Evolutionary conservation across 805 yeast genomes (phyloP).

Genomic region (Spathaspora passalidarum): DNA sequence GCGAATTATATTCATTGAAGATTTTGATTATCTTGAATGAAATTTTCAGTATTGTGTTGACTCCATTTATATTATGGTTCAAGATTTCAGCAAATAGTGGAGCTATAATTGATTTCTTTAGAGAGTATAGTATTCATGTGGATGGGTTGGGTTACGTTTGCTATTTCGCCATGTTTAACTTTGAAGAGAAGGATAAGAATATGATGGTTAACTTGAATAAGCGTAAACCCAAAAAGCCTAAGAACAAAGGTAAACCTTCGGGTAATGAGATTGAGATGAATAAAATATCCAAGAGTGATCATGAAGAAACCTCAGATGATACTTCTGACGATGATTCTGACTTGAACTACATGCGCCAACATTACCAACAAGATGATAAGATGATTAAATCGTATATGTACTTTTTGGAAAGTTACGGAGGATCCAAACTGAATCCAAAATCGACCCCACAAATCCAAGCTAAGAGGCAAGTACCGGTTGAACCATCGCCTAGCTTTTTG

Average conservation of each 20-base stretch:
- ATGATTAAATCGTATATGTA: constrained; percentile 90
- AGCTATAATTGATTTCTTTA: constrained; percentile 80
- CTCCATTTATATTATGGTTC: constrained; percentile 90
- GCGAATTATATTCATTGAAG: constrained; percentile 71
- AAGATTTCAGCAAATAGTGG: constrained; percentile 72
- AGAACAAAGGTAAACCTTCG: constrained; percentile 7
- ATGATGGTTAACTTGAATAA: constrained; percentile 35
- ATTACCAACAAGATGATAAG: constrained; percentile 63
- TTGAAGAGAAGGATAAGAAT: constrained; percentile 54
- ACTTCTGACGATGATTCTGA: constrained; percentile 17
- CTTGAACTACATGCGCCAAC: constrained; percentile 9
- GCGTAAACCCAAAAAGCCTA: constrained; percentile 12
- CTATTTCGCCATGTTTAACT: constrained; percentile 88
- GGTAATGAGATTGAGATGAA: constrained; percentile 15
- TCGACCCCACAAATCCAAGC: background rate
- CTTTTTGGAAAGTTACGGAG: constrained; percentile 78
- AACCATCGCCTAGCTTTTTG: constrained; percentile 1
- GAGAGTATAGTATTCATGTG: constrained; percentile 85
- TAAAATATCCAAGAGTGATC: constrained; percentile 14
- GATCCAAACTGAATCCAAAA: constrained; percentile 12
- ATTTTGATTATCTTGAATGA: constrained; percentile 72
- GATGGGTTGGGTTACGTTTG: constrained; percentile 96
- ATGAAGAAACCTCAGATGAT: constrained; percentile 13
- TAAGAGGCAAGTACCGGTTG: background rate
- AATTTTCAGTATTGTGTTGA: constrained; percentile 72